Evolutionary conservation across 2,329 filamentous ascomycete genomes (phyloP), one percentile per base, ranked within the genome.

Genomic region (Penicillium italicum): DNA sequence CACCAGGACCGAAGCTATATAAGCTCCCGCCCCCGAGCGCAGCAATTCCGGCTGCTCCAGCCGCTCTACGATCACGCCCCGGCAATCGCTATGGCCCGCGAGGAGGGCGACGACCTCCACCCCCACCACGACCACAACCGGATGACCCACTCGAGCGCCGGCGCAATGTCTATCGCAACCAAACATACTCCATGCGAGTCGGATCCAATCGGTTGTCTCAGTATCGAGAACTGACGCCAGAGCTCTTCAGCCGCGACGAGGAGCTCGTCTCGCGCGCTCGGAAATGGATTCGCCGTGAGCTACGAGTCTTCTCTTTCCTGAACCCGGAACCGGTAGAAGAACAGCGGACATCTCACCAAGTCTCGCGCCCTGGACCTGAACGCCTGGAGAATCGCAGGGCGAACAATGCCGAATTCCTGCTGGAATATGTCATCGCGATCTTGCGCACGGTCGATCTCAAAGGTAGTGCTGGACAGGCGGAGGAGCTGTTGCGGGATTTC

Each of bases 351-450:
- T 50, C 41, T 12, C 50, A 53, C 40, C 47, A 55, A 18, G 54
- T 63, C 22, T 47, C 66, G 53, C 63, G 68, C 34, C 56, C 71
- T 8, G 71, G 72, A 1, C 62, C 61, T 11, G 69, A 70, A 51
- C 63, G 72, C 48, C 62, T 74, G 31, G 67, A 69, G 55, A 71
- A 69, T 46, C 76, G 81, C 36, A 75, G 83, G 38, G 81, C 81
- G 5, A 86, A 83, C 62, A 93, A 92, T 66, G 84, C 88, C 8
- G 91, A 96, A 67, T 96, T 92, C 59, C 73, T 97, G 11, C 80
- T 97, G 10, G 90, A 95, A 66, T 96, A 95, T 70, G 84, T 96
- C 50, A 75, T 97, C 38, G 88, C 88, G 10, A 88, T 97, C 22
- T 75, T 97, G 56, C 92, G 90, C 70, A 90, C 85, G 0, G 84